A percentile compares a stretch with the other conserved stretches of the same genome.
Evolutionary conservation across 108 stramenopile genomes (phyloP).

Genomic region (Nitzschia sp.): DNA sequence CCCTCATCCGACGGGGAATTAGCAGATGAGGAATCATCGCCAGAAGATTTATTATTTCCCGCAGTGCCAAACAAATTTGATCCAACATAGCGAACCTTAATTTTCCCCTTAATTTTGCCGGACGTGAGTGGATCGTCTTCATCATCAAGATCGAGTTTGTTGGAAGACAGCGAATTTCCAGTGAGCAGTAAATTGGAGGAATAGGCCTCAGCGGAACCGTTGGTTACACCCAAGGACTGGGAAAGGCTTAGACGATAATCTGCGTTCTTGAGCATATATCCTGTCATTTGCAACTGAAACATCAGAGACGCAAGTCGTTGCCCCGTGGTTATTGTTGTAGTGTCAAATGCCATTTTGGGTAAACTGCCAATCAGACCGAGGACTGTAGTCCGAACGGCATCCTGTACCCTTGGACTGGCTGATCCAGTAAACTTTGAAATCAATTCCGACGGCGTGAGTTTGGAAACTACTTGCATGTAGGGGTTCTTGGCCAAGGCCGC

Average conservation of each 20-base stretch:
- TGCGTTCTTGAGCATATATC: constrained; percentile 98
- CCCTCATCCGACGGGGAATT: constrained; percentile 19
- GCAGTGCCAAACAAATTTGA: background rate
- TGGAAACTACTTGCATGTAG: constrained; percentile 76
- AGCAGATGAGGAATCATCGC: constrained; percentile 22
- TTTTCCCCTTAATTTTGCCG: constrained; percentile 64
- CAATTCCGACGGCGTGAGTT: constrained; percentile 74
- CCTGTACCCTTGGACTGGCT: constrained; percentile 84
- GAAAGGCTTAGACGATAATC: constrained; percentile 86
- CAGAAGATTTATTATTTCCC: background rate
- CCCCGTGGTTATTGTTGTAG: constrained; percentile 86
- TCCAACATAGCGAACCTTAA: constrained; percentile 62
- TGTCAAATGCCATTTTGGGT: constrained; percentile 91
- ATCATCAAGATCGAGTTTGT: constrained; percentile 32
- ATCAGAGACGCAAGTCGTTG: constrained; percentile 90
- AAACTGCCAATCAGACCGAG: constrained; percentile 88
- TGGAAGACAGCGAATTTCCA: constrained; percentile 20
- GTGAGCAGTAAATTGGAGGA: constrained; percentile 25
- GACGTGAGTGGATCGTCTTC: constrained; percentile 35
- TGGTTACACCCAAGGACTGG: constrained; percentile 54
- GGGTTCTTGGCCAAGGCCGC: constrained; percentile 57
- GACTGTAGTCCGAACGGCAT: constrained; percentile 88
- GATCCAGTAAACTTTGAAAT: constrained; percentile 80
- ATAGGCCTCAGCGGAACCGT: background rate
- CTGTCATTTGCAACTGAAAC: constrained; percentile 98